Conservation (phyloP, 345 rosid species). For the Tarenaya hassleriana region DNA sequence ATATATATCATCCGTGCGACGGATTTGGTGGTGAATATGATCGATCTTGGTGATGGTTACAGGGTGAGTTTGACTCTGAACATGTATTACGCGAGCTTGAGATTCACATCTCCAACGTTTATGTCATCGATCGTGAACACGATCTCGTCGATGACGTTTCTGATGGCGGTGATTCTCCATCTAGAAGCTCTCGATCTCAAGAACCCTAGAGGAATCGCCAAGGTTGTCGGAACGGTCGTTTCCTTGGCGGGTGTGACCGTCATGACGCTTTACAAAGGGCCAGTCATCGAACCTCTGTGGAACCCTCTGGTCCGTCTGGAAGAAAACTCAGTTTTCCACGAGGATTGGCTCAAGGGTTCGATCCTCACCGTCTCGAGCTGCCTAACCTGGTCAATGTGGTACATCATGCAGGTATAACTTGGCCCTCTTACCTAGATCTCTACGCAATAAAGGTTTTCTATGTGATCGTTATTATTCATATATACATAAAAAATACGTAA, state of each 20-base stretch:
- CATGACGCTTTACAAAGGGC: slow-evolving; percentile 57
- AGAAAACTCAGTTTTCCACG: slow-evolving; percentile 25
- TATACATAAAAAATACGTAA: too few relatives aligned
- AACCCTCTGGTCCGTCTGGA: slow-evolving; percentile 37
- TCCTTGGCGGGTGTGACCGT: slow-evolving; percentile 49
- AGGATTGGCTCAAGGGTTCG: slow-evolving; percentile 58
- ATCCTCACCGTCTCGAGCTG: slow-evolving; percentile 53
- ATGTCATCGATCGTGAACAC: slow-evolving; percentile 44
- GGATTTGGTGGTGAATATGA: too few relatives aligned
- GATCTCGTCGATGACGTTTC: slow-evolving; percentile 43
- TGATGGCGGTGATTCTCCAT: slow-evolving; percentile 40
- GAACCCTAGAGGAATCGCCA: slow-evolving; percentile 46
- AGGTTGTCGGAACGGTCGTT: slow-evolving; percentile 43
- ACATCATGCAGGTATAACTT: slow-evolving; percentile 60
- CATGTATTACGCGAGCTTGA: slow-evolving; percentile 52
- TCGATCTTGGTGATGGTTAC: slow-evolving; percentile 7
- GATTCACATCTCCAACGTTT: slow-evolving; percentile 47
- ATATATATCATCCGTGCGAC: neutral
- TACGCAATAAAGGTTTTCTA: neutral
- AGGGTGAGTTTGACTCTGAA: slow-evolving; percentile 58
- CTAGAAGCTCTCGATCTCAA: slow-evolving; percentile 49
- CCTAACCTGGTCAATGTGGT: slow-evolving; percentile 54
- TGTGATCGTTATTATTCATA: too few relatives aligned
- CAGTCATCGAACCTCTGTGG: slow-evolving; percentile 33
- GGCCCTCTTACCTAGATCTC: neutral